A percentile compares a stretch with the other conserved stretches of the same genome.
phyloP scores from a whole-genome alignment of 2,329 filamentous ascomycete species.

The Nannizziopsis arthrosporioides region DNA sequence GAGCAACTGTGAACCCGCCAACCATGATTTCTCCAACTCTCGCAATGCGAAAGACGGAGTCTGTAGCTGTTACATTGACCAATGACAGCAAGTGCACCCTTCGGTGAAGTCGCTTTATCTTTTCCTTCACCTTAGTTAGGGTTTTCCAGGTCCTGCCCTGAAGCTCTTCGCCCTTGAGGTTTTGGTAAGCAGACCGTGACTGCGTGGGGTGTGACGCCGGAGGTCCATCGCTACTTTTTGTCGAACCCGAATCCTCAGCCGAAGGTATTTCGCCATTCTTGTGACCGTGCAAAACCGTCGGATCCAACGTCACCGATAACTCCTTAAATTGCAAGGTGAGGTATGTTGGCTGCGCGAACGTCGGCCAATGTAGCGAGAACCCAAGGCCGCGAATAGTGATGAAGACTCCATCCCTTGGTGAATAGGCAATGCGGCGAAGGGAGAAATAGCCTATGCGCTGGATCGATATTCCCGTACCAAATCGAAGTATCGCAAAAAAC shows the following conservation, averaged over 20 bases:
- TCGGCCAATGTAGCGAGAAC: slow-evolving; percentile 79
- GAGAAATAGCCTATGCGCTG: slow-evolving; percentile 91
- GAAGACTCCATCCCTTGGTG: slow-evolving; percentile 74
- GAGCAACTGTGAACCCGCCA: slow-evolving; percentile 69
- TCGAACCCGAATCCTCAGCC: not conserved
- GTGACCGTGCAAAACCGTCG: slow-evolving; percentile 40
- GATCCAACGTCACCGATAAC: slow-evolving; percentile 70
- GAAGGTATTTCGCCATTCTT: slow-evolving; percentile 11
- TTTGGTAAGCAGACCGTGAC: not conserved
- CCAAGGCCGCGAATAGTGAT: slow-evolving; percentile 84
- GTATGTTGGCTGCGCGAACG: slow-evolving; percentile 95
- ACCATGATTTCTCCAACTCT: slow-evolving; percentile 78
- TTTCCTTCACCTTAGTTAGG: slow-evolving; percentile 68
- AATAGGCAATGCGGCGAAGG: slow-evolving; percentile 79
- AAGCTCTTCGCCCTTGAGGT: slow-evolving; percentile 13
- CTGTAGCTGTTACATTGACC: slow-evolving; percentile 76
- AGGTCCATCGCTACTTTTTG: not conserved
- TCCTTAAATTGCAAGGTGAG: slow-evolving; percentile 81
- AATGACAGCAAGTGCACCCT: slow-evolving; percentile 80
- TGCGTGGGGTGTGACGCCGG: not conserved
- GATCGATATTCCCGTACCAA: slow-evolving; percentile 87
- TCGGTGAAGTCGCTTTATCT: slow-evolving; percentile 72
- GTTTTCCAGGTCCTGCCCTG: slow-evolving; percentile 69
- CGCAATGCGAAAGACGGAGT: slow-evolving; percentile 62
- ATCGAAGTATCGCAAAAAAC: slow-evolving; percentile 81